A percentile compares a stretch with the other conserved stretches of the same genome.
phyloP scores from a whole-genome alignment of 768 basidiomycete species.

The Holtermanniella nyarrowii region DNA sequence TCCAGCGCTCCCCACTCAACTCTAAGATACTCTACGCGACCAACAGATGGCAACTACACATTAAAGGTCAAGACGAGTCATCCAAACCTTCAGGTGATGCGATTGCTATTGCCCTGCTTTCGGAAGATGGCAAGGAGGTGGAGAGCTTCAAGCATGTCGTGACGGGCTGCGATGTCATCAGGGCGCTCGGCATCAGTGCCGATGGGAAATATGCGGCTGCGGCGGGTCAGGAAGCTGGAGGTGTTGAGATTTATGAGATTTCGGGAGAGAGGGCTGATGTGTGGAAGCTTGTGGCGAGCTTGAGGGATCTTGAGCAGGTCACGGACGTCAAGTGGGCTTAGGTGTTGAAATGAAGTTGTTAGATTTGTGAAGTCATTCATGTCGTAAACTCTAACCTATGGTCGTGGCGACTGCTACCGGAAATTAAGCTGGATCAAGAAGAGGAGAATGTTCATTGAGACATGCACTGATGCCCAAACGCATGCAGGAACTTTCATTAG shows the following conservation, averaged over 20 bases:
- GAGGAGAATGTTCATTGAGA: slow-evolving; percentile 42
- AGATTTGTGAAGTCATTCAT: not conserved
- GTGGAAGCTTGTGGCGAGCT: slow-evolving; percentile 32
- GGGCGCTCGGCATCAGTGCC: slow-evolving; percentile 31
- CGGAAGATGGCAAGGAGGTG: slow-evolving; percentile 19
- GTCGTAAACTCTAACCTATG: not conserved
- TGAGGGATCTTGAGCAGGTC: slow-evolving; percentile 23
- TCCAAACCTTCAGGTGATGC: slow-evolving; percentile 25
- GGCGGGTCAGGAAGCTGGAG: slow-evolving; percentile 34
- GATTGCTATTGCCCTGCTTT: slow-evolving; percentile 29
- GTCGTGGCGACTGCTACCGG: slow-evolving; percentile 5
- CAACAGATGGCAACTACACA: slow-evolving; percentile 32
- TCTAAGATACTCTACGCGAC: slow-evolving; percentile 32
- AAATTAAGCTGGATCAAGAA: slow-evolving; percentile 40
- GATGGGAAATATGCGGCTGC: slow-evolving; percentile 36
- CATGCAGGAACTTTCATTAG: slow-evolving; percentile 17
- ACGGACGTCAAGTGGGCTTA: slow-evolving; percentile 26
- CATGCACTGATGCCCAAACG: slow-evolving; percentile 42
- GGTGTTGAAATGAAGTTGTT: not conserved
- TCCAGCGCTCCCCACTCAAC: slow-evolving; percentile 20
- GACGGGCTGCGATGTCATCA: slow-evolving; percentile 29
- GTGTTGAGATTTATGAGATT: slow-evolving; percentile 32
- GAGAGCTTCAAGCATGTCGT: slow-evolving; percentile 23
- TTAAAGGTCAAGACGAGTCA: slow-evolving; percentile 13
- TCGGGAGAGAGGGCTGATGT: slow-evolving; percentile 25